These are phyloP conservation scores for Glebionis coronaria DNA, from an alignment of 129 eudicot species.

Conservation along the genomic window DNA sequence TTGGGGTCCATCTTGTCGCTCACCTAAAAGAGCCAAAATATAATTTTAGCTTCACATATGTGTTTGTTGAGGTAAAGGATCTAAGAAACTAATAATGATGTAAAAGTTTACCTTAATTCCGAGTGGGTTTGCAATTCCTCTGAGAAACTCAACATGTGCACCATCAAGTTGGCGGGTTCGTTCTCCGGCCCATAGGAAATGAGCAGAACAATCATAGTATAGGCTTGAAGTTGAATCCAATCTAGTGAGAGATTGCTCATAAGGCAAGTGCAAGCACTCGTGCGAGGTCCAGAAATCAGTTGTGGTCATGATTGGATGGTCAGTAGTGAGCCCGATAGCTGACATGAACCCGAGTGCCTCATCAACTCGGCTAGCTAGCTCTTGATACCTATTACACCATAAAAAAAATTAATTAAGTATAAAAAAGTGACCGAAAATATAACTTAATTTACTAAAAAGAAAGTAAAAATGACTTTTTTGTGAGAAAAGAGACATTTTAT, in stretches of 20 bases:
- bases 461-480: too few relatives aligned
- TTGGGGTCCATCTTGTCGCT: conserved; percentile 94
- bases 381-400: conserved; percentile 60
- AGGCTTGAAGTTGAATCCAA: conserved; percentile 83
- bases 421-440: too few relatives aligned
- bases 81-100: background rate
- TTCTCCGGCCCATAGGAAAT: conserved; percentile 91
- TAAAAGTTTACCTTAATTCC: conserved; percentile 74
- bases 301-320: conserved; percentile 84
- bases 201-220: conserved; percentile 93
- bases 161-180: conserved; percentile 95
- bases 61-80: conserved; percentile 4
- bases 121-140: conserved; percentile 94
- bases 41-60: conserved; percentile 6
- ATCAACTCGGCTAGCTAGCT: conserved; percentile 86
- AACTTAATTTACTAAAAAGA: too few relatives aligned
- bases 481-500: too few relatives aligned
- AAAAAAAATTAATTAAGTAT: conserved; percentile 7
- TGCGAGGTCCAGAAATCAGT: conserved; percentile 97
- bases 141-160: conserved; percentile 86
- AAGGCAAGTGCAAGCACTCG: conserved; percentile 86
- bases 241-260: conserved; percentile 85
- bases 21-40: conserved; percentile 51
- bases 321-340: conserved; percentile 86
- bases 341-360: conserved; percentile 98